These are phyloP conservation scores for Talaromyces sp. DNA, from an alignment of 2,329 filamentous ascomycete species.

Conservation along the genomic window DNA sequence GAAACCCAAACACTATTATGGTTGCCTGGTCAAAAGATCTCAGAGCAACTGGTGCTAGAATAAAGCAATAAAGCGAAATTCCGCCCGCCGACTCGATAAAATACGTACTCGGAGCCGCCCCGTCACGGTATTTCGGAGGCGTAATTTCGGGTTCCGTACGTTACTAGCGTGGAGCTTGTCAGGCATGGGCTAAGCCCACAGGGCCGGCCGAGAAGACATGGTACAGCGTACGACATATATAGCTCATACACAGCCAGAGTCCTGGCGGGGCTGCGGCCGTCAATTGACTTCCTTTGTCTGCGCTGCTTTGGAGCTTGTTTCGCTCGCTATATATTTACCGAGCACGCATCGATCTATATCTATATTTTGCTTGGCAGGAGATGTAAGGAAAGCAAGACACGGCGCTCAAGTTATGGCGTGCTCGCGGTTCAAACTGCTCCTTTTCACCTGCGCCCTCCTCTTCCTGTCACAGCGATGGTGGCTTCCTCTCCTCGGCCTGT, in stretches of 20 bases:
- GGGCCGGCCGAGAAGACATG: neutral
- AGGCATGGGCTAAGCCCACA: neutral
- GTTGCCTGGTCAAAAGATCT: neutral
- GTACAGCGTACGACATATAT: neutral
- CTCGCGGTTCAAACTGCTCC: neutral
- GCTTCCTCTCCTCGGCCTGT: neutral
- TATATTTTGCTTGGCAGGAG: neutral
- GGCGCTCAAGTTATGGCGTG: neutral
- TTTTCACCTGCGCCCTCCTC: conserved; percentile 1
- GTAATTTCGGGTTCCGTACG: neutral
- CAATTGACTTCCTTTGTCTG: neutral
- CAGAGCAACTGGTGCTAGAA: neutral
- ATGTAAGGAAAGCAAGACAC: neutral
- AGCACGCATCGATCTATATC: neutral
- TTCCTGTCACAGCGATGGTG: conserved; percentile 6
- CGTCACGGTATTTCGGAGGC: neutral
- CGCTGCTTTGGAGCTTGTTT: neutral
- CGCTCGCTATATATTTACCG: neutral
- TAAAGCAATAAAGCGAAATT: neutral
- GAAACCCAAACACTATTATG: neutral
- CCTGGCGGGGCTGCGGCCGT: neutral
- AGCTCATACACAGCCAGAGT: neutral
- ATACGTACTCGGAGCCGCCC: neutral
- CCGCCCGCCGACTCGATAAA: neutral
- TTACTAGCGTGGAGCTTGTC: neutral